Evolutionary conservation across 140 eudicot species (phyloP).

Genomic region (Cichorium intybus): DNA sequence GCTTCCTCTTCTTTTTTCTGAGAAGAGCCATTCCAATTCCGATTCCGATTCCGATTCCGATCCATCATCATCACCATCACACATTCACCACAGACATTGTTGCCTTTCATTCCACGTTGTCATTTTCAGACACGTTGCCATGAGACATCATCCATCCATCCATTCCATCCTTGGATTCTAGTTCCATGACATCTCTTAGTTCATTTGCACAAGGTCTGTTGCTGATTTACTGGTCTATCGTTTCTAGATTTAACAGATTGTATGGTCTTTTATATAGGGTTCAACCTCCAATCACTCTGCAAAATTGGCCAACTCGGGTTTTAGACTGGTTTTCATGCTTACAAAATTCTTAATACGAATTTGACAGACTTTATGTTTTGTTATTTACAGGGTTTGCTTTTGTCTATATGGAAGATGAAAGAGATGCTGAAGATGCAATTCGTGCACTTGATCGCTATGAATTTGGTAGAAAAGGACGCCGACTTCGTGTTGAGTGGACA

Average conservation of each 20-base stretch:
- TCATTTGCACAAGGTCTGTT: slow-evolving; percentile 77
- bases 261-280: slow-evolving; percentile 36
- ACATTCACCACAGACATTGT: slow-evolving; percentile 64
- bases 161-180: slow-evolving; percentile 55
- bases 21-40: slow-evolving; percentile 59
- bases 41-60: slow-evolving; percentile 44
- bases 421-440: slow-evolving; percentile 98
- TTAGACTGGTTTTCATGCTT: neutral
- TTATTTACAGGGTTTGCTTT: slow-evolving; percentile 74
- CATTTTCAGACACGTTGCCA: slow-evolving; percentile 56
- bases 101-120: slow-evolving; percentile 56
- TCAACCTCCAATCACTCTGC: slow-evolving; percentile 13
- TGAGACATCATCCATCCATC: slow-evolving; percentile 49
- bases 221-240: slow-evolving; percentile 51
- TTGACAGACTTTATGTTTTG: slow-evolving; percentile 1
- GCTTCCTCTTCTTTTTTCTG: slow-evolving; percentile 50
- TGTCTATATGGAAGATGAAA: slow-evolving; percentile 90
- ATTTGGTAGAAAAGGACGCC: slow-evolving; percentile 92
- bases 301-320: slow-evolving; percentile 16
- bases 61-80: slow-evolving; percentile 50
- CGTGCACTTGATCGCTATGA: slow-evolving; percentile 77
- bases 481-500: slow-evolving; percentile 99
- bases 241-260: slow-evolving; percentile 45
- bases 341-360: neutral
- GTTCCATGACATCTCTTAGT: slow-evolving; percentile 79